Percentiles rank a stretch among this genome's conserved stretches.
These are phyloP conservation scores for Globisporangium nagaii DNA, from an alignment of 352 stramenopile species.

Conservation along the genomic window DNA sequence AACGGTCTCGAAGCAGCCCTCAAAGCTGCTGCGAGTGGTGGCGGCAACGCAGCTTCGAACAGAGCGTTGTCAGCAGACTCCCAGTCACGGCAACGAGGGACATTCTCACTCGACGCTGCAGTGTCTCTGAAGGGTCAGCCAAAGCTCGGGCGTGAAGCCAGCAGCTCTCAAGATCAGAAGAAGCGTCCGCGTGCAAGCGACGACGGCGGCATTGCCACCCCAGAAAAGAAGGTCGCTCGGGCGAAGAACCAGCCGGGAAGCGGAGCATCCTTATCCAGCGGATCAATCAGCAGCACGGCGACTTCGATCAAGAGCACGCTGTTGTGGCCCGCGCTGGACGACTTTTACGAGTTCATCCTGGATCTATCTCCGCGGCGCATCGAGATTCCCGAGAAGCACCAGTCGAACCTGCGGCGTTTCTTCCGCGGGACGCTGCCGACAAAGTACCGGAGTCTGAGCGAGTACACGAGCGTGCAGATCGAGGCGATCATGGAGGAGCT, in stretches of 20 bases:
- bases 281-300: background rate
- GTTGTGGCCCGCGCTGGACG: conserved; percentile 66
- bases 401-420: conserved; percentile 28
- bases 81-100: background rate
- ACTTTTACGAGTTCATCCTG: conserved; percentile 77
- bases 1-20: conserved; percentile 63
- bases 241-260: background rate
- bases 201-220: background rate
- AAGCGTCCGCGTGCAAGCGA: conserved; percentile 5
- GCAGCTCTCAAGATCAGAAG: conserved; percentile 8
- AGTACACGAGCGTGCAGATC: conserved; percentile 55
- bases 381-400: conserved; percentile 21
- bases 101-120: conserved; percentile 6
- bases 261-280: background rate
- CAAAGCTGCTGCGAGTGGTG: conserved; percentile 20
- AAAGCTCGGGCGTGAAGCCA: conserved; percentile 1
- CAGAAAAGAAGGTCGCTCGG: conserved; percentile 10
- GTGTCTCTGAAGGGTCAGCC: conserved; percentile 4
- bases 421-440: conserved; percentile 27
- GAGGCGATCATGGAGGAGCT: conserved; percentile 72
- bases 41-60: conserved; percentile 3
- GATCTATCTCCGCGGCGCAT: conserved; percentile 45
- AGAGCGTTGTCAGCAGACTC: background rate
- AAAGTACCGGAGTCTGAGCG: conserved; percentile 35
- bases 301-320: conserved; percentile 37